phyloP scores from a whole-genome alignment of 345 rosid genomes.

The Pseudoturritis turrita region DNA sequence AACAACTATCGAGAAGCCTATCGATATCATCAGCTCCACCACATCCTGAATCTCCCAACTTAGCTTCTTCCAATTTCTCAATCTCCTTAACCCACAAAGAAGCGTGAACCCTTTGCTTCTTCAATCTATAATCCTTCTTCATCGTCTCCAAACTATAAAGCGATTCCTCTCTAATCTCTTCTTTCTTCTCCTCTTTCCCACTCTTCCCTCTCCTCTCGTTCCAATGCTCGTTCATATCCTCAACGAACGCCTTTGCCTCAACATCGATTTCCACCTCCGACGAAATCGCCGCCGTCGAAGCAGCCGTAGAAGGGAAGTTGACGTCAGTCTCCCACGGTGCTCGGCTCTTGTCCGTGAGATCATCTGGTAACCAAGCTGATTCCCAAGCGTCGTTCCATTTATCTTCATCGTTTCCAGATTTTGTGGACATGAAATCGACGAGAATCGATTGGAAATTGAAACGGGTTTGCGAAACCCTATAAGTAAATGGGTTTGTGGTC shows the following conservation, averaged over 20 bases:
- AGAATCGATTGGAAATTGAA: slow-evolving; percentile 3
- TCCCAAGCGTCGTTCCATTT: slow-evolving; percentile 98
- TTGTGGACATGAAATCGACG: slow-evolving; percentile 32
- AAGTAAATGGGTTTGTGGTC: not conserved
- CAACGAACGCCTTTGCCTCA: slow-evolving; percentile 85
- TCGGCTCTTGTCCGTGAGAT: slow-evolving; percentile 46
- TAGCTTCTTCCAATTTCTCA: slow-evolving; percentile 79
- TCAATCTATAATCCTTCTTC: slow-evolving; percentile 86
- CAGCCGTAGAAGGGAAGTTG: slow-evolving; percentile 43
- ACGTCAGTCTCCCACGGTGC: slow-evolving; percentile 88
- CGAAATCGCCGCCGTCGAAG: slow-evolving; percentile 13
- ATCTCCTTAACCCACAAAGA: slow-evolving; percentile 91
- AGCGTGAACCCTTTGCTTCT: slow-evolving; percentile 88
- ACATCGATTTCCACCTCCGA: slow-evolving; percentile 46
- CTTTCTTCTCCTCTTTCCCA: slow-evolving; percentile 29
- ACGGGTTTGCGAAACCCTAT: slow-evolving; percentile 1
- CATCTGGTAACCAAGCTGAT: slow-evolving; percentile 84
- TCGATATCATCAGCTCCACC: slow-evolving; percentile 71
- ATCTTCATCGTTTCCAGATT: slow-evolving; percentile 44
- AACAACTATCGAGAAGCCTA: slow-evolving; percentile 73
- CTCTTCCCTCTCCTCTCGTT: slow-evolving; percentile 52
- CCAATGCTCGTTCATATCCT: slow-evolving; percentile 93
- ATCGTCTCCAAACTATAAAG: slow-evolving; percentile 79
- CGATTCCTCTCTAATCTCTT: slow-evolving; percentile 14
- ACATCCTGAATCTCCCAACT: slow-evolving; percentile 43